A percentile compares a stretch with the other conserved stretches of the same genome.
Evolutionary conservation across 805 yeast species (phyloP).

Genomic region (Wickerhamia fluorescens): DNA sequence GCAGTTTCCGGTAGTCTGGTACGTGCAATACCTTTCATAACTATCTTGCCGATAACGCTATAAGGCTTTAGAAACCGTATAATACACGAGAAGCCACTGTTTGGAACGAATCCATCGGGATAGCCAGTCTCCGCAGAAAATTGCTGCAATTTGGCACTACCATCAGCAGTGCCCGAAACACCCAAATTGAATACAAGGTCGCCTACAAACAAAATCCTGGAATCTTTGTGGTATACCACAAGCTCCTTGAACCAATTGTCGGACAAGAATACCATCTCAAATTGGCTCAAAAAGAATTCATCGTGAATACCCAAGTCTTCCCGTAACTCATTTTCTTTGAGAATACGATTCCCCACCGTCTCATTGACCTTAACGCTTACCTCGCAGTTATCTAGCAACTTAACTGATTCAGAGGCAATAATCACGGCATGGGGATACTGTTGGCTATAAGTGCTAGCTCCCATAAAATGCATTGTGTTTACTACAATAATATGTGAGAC

Average conservation of each 20-base stretch:
- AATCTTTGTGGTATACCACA: conserved; percentile 8
- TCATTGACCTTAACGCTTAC: conserved; percentile 3
- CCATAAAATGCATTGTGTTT: conserved; percentile 9
- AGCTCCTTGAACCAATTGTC: conserved; percentile 8
- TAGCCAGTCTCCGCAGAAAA: conserved; percentile 9
- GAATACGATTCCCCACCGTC: conserved; percentile 8
- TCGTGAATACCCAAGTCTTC: conserved; percentile 6
- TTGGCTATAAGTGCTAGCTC: conserved; percentile 6
- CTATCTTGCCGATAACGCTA: conserved; percentile 5
- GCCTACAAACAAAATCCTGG: conserved; percentile 7
- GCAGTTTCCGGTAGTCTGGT: not conserved
- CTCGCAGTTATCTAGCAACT: conserved; percentile 1
- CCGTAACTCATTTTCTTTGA: conserved; percentile 13
- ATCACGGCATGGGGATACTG: conserved; percentile 9
- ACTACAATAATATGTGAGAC: conserved; percentile 9
- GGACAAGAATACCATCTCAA: conserved; percentile 8
- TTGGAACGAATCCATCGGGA: conserved; percentile 7
- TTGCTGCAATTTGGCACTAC: conserved; percentile 8
- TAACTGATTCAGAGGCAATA: conserved; percentile 6
- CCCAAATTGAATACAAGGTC: conserved; percentile 10
- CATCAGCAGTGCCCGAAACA: conserved; percentile 4
- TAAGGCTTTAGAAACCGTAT: conserved; percentile 7
- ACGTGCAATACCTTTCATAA: conserved; percentile 1
- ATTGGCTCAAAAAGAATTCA: conserved; percentile 4
- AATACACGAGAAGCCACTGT: conserved; percentile 9